Evolutionary conservation across 805 yeast species (phyloP).

Genomic region (Ogataea glucozyma): DNA sequence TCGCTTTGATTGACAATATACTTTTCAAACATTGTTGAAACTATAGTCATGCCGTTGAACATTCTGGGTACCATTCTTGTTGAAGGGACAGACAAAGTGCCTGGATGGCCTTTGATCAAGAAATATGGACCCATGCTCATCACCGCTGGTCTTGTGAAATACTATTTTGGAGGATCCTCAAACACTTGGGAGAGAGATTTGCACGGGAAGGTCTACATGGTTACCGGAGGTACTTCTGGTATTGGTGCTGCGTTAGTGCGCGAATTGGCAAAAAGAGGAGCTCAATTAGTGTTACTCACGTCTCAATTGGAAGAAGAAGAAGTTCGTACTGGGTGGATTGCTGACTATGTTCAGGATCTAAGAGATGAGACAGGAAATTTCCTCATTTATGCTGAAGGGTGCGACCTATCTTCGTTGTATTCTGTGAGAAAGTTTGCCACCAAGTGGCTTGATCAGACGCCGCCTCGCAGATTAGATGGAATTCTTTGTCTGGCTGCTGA

Average conservation of each 20-base stretch:
- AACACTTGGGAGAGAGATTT: conserved; percentile 93
- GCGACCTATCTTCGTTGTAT: conserved; percentile 73
- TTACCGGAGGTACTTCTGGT: conserved; percentile 95
- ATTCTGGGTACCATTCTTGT: conserved; percentile 65
- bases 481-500: conserved; percentile 87
- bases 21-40: not conserved
- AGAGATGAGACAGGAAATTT: conserved; percentile 68
- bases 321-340: conserved; percentile 52
- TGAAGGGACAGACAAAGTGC: conserved; percentile 76
- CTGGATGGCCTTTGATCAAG: conserved; percentile 66
- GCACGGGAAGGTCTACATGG: conserved; percentile 82
- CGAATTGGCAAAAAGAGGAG: conserved; percentile 79
- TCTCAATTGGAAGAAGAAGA: conserved; percentile 54
- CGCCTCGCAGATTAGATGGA: conserved; percentile 91
- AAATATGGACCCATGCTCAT: conserved; percentile 57
- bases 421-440: conserved; percentile 90
- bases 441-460: conserved; percentile 86
- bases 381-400: conserved; percentile 86
- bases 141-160: conserved; percentile 53
- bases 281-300: conserved; percentile 78
- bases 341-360: conserved; percentile 77
- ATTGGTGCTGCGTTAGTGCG: conserved; percentile 75
- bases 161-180: conserved; percentile 73
- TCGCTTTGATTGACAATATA: not conserved
- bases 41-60: conserved; percentile 75